Conservation (phyloP, 2,329 filamentous ascomycete species). For the Podosphaera fusca region DNA sequence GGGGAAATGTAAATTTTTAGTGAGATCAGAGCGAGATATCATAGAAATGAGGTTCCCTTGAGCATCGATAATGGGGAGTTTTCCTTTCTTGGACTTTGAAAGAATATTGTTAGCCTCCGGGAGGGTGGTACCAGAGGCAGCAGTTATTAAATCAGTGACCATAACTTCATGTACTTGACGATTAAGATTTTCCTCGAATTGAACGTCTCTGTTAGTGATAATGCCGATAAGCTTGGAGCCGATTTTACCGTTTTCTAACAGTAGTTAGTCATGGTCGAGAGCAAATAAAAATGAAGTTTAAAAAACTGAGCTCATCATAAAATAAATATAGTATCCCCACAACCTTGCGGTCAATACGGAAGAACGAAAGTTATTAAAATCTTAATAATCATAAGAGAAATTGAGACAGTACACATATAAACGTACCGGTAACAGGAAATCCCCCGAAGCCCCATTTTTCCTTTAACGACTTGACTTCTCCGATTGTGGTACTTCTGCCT, state of each 20-base stretch:
- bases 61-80: conserved; percentile 76
- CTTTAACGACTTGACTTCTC: conserved; percentile 77
- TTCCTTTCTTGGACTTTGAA: conserved; percentile 92
- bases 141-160: conserved; percentile 86
- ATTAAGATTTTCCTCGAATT: conserved; percentile 62
- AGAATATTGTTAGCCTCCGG: conserved; percentile 81
- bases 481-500: conserved; percentile 65
- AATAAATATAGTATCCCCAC: conserved; percentile 46
- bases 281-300: not conserved
- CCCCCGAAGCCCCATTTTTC: conserved; percentile 97
- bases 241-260: conserved; percentile 65
- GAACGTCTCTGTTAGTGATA: conserved; percentile 91
- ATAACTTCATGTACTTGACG: conserved; percentile 72
- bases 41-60: conserved; percentile 72
- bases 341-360: conserved; percentile 78
- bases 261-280: not conserved
- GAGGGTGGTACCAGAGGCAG: conserved; percentile 58
- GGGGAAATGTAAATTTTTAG: conserved; percentile 96
- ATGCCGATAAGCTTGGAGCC: conserved; percentile 93
- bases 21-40: conserved; percentile 83
- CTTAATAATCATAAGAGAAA: conserved; percentile 51
- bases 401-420: conserved; percentile 3
- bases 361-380: conserved; percentile 99
- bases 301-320: conserved; percentile 8
- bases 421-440: conserved; percentile 94